phyloP scores from a whole-genome alignment of 2,329 filamentous ascomycete species.

The Arachnopeziza araneosa region DNA sequence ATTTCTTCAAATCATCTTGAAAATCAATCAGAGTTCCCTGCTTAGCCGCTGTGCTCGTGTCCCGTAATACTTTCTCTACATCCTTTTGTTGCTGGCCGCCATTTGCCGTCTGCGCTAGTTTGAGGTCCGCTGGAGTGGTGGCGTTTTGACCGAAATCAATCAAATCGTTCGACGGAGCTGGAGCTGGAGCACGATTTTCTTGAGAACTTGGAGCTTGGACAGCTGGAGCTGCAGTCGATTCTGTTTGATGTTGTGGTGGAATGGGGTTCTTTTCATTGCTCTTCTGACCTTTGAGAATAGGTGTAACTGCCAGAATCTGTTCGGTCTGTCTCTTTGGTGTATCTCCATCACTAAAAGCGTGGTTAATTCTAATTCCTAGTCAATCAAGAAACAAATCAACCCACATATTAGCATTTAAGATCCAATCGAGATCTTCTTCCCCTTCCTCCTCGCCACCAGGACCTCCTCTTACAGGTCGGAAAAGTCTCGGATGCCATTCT shows the following conservation, averaged over 20 bases:
- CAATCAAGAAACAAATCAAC: constrained; percentile 24
- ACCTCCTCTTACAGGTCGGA: constrained; percentile 67
- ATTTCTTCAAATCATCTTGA: constrained; percentile 46
- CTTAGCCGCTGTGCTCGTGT: constrained; percentile 18
- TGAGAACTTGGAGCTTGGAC: constrained; percentile 11
- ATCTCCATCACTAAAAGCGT: constrained; percentile 47
- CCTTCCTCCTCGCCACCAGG: constrained; percentile 69
- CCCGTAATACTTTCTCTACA: constrained; percentile 22
- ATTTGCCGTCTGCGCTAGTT: constrained; percentile 23
- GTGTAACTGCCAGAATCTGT: constrained; percentile 81
- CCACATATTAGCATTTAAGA: constrained; percentile 82
- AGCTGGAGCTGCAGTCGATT: constrained; percentile 5
- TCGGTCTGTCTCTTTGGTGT: constrained; percentile 66
- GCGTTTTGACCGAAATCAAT: constrained; percentile 50
- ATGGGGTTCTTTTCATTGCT: constrained; percentile 47
- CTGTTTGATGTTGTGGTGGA: constrained; percentile 37
- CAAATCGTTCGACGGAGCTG: constrained; percentile 36
- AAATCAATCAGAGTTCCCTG: constrained; percentile 43
- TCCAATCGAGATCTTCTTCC: constrained; percentile 90
- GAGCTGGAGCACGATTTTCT: constrained; percentile 2
- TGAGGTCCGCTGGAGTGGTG: constrained; percentile 18
- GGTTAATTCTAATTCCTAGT: constrained; percentile 8
- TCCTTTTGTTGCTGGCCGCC: constrained; percentile 25
- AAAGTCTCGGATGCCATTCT: constrained; percentile 85
- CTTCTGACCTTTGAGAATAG: constrained; percentile 75